Evolutionary conservation across 176 grass and related monocot species (phyloP).

Genomic region (Raddia distichophylla): DNA sequence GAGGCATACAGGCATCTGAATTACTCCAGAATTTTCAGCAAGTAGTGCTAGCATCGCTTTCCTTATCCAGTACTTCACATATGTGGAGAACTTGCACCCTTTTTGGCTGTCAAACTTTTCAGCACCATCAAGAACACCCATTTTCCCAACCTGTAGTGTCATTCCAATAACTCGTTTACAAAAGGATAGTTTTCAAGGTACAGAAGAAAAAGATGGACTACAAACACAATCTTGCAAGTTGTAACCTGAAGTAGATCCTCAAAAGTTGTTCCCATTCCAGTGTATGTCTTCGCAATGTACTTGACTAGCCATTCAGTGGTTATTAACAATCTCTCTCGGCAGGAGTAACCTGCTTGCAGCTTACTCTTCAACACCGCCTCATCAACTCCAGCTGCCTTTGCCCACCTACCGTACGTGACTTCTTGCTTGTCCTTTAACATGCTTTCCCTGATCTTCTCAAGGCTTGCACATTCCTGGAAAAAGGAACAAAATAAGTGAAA

Average conservation of each 20-base stretch:
- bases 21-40: slow-evolving; percentile 55
- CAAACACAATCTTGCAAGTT: slow-evolving; percentile 34
- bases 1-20: slow-evolving; percentile 72
- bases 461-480: slow-evolving; percentile 65
- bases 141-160: slow-evolving; percentile 65
- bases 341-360: slow-evolving; percentile 63
- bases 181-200: not conserved
- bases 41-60: slow-evolving; percentile 77
- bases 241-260: slow-evolving; percentile 89
- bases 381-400: slow-evolving; percentile 70
- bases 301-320: slow-evolving; percentile 71
- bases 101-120: slow-evolving; percentile 76
- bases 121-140: slow-evolving; percentile 79
- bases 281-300: slow-evolving; percentile 72
- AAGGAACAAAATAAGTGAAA: not conserved
- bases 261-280: slow-evolving; percentile 68
- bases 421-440: slow-evolving; percentile 56
- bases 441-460: slow-evolving; percentile 65
- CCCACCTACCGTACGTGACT: slow-evolving; percentile 64
- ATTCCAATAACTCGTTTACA: slow-evolving; percentile 3
- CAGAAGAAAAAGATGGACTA: not conserved
- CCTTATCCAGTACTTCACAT: slow-evolving; percentile 89
- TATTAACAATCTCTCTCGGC: slow-evolving; percentile 64
- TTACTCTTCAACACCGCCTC: slow-evolving; percentile 51
- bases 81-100: slow-evolving; percentile 83